These are phyloP conservation scores for Diaporthe australafricana DNA, from an alignment of 2,329 filamentous ascomycete species.

Conservation along the genomic window DNA sequence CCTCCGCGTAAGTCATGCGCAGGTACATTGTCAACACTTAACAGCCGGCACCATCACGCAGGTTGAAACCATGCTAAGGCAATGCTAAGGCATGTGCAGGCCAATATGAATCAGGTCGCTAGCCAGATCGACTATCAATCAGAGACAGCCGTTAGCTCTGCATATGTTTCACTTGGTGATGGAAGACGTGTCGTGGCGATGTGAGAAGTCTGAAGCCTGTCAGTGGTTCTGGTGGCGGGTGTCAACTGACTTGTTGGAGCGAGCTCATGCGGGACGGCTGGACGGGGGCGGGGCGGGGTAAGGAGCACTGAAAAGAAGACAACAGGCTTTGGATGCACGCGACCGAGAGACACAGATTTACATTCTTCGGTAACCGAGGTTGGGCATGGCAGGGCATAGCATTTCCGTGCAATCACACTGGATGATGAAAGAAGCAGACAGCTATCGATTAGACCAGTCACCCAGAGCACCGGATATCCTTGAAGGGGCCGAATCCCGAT, in stretches of 20 bases:
- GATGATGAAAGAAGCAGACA: not conserved
- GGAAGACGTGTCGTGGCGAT: too few species aligned
- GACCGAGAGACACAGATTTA: not conserved
- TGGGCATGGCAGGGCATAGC: not conserved
- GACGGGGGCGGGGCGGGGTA: not conserved
- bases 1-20: too few species aligned
- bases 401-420: not conserved
- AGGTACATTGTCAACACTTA: too few species aligned
- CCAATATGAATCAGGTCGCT: not conserved
- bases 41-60: too few species aligned
- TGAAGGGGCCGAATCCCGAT: not conserved
- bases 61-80: too few species aligned
- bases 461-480: not conserved
- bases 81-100: not conserved
- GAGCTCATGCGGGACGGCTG: slow-evolving; percentile 10
- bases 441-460: not conserved
- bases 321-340: not conserved
- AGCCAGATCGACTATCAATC: not conserved
- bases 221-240: not conserved
- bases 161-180: not conserved
- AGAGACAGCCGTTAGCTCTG: not conserved
- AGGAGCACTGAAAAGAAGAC: not conserved
- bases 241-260: too few species aligned
- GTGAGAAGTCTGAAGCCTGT: not conserved
- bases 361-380: not conserved